Base-by-base conservation (phyloP, 2,329 filamentous ascomycete species). In the Botrytis fabae region DNA sequence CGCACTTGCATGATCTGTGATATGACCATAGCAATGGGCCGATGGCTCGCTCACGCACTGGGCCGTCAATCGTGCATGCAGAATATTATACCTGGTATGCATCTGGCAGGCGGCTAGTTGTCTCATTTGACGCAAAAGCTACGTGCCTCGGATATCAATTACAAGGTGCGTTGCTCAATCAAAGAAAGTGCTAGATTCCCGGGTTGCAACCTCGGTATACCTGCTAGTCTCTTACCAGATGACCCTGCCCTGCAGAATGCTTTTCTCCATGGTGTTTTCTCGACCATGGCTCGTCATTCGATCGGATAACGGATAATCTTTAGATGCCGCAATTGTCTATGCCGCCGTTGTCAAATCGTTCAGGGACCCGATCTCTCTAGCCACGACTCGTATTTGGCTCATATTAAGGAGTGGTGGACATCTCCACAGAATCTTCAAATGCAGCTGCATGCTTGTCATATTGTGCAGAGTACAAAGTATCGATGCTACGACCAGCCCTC, bases 51-150 rank as follows among this genome's bases (percentile, higher is more conserved):
- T 66, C 46, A 51, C 16, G 64, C 35, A 40, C 25, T 40, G 46
- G 32, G 38, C 61, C 59, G n/a, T 40, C 59, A 51, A 42, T 35
- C 59, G 40, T 66, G 60, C 69, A 66, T 44, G n/a, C 44, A 32
- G 32, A 38, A 46, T 40, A 61, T 22, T 62, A 48, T 61, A 32
- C 20, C 22, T 65, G 35, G 46, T 66, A 40, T 40, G 16, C 12
- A 40, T 46, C 35, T 7, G 25, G n/a, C 16, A 14, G 18, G 32
- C 22, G 32, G 62, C 28, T 18, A 18, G 42, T 4, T 25, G 35
- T 40, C 8, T 42, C 35, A 10, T 28, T 28, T 18, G 57, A 35
- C 42, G 61, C 22, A 35, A 62, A 62, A 62, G 32, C 3, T 44
- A 44, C 35, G 57, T 48, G 32, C 57, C 14, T 61, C 68, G 68